Evolutionary conservation across 345 rosid species (phyloP).

Genomic region (Rhodamnia argentea): DNA sequence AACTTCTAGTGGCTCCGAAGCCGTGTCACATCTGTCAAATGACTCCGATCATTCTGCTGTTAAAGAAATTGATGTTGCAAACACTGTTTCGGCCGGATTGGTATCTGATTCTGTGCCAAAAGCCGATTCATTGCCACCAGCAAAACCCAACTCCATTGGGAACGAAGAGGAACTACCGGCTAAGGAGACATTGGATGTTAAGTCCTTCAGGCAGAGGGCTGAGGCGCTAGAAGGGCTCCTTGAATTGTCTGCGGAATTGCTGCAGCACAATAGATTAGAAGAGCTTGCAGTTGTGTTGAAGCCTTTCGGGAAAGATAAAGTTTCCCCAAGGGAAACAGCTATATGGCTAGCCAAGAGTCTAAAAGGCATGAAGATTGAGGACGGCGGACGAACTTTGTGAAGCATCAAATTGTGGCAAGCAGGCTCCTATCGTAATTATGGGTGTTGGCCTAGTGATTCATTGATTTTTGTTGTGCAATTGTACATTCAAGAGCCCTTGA

Average conservation of each 20-base stretch:
- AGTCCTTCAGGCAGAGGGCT: constrained; percentile 91
- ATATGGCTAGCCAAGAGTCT: constrained; percentile 96
- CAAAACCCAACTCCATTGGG: constrained; percentile 22
- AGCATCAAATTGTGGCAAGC: constrained; percentile 13
- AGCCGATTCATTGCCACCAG: constrained; percentile 29
- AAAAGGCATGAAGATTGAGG: constrained; percentile 92
- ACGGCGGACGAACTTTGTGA: constrained; percentile 45
- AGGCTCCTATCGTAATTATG: neutral
- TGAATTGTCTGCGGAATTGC: constrained; percentile 87
- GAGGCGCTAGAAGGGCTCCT: constrained; percentile 96
- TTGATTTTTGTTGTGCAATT: neutral
- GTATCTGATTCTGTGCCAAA: constrained; percentile 9
- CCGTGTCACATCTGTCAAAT: constrained; percentile 22
- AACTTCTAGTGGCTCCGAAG: constrained; percentile 37
- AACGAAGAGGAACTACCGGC: constrained; percentile 48
- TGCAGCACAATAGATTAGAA: constrained; percentile 74
- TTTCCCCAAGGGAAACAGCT: constrained; percentile 96
- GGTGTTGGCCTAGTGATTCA: neutral
- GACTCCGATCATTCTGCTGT: constrained; percentile 24
- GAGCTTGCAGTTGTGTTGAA: constrained; percentile 89
- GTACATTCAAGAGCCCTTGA: neutral
- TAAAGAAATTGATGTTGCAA: constrained; percentile 37
- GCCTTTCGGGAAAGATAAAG: constrained; percentile 95
- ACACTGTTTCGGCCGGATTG: neutral
- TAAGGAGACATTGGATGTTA: constrained; percentile 68